Base-by-base conservation (phyloP, 2,329 filamentous ascomycete species). In the Pseudogymnoascus sp. region DNA sequence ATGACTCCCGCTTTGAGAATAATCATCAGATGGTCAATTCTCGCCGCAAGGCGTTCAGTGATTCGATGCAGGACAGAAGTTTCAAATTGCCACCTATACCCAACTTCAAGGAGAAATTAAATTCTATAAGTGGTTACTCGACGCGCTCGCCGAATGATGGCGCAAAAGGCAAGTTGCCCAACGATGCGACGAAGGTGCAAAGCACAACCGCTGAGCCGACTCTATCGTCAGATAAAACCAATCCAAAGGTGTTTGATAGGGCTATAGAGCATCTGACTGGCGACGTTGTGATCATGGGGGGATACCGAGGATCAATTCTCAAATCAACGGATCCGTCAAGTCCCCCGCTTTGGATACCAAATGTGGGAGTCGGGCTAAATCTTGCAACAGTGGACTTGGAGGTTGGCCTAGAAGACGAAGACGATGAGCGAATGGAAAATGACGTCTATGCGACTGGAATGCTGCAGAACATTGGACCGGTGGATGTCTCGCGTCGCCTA, bases 371-470 rank as follows among this genome's bases (percentile, higher is more conserved):
- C 28, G 93, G 93, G 0, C 78, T 98, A 60, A 96, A 96, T 69
- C 84, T 97, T 65, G 88, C 93, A 62, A 96, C 95, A 72, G 93
- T 93, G 2, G 91, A 98, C 72, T 80, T 98, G 3, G 91, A 96
- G 73, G 88, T 98, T 8, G 93, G 92, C 0, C 77, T 97, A 4
- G 83, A 89, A 12, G 85, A 85, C 1, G 89, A 92, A 69, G 93
- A 96, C 63, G 93, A 97, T 71, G 89, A 91, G 69, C 82, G 78
- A 4, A 95, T 95, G 86, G 86, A 89, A 67, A 83, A 96, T 64
- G 86, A 81, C n/a, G 91, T 98, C 65, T 89, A 92, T 61, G 82
- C 93, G 0, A 91, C 87, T 2, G 92, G 92, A 6, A 96, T 96
- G 85, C 81, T 97, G n/a, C 88, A 91, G 50, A 87, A 96, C 70